These are phyloP conservation scores for Pseudogymnoascus sp. DNA, from an alignment of 2,329 filamentous ascomycete species.

Conservation along the genomic window DNA sequence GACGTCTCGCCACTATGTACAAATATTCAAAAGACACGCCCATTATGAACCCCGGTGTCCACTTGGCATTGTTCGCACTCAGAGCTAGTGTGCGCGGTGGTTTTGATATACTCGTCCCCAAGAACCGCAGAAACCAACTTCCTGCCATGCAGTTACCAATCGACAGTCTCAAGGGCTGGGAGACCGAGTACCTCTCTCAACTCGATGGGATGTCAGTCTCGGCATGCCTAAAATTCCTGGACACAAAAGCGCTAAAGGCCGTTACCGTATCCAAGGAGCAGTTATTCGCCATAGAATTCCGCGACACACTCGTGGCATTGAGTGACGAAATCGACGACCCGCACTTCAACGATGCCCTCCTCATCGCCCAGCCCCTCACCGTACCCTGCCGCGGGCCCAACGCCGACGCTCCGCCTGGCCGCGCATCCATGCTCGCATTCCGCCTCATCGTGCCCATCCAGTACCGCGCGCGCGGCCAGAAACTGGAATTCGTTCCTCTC, in stretches of 20 bases:
- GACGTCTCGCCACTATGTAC: slow-evolving; percentile 57
- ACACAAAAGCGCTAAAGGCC: slow-evolving; percentile 32
- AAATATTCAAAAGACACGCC: slow-evolving; percentile 43
- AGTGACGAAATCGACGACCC: slow-evolving; percentile 37
- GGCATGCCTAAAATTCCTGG: slow-evolving; percentile 33
- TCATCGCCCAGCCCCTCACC: slow-evolving; percentile 37
- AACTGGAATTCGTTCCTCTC: slow-evolving; percentile 53
- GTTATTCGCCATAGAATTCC: slow-evolving; percentile 40
- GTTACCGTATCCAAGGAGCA: slow-evolving; percentile 30
- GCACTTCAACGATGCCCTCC: slow-evolving; percentile 39
- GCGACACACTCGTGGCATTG: slow-evolving; percentile 36
- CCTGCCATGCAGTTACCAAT: slow-evolving; percentile 51
- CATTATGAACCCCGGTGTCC: slow-evolving; percentile 45
- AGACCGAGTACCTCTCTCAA: slow-evolving; percentile 46
- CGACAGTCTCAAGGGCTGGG: slow-evolving; percentile 45
- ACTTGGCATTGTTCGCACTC: slow-evolving; percentile 52
- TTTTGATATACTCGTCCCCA: slow-evolving; percentile 26
- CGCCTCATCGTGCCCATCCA: slow-evolving; percentile 56
- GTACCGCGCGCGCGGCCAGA: slow-evolving; percentile 41
- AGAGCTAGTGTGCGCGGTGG: slow-evolving; percentile 35
- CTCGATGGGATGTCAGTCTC: slow-evolving; percentile 40
- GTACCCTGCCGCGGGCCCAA: slow-evolving; percentile 33
- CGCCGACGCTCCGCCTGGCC: slow-evolving; percentile 24
- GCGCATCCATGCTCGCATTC: slow-evolving; percentile 44
- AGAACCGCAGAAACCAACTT: slow-evolving; percentile 46